A percentile compares a stretch with the other conserved stretches of the same genome.
These are phyloP conservation scores for Chenopodium suecicum DNA, from an alignment of 148 eudicot species.

Conservation along the genomic window DNA sequence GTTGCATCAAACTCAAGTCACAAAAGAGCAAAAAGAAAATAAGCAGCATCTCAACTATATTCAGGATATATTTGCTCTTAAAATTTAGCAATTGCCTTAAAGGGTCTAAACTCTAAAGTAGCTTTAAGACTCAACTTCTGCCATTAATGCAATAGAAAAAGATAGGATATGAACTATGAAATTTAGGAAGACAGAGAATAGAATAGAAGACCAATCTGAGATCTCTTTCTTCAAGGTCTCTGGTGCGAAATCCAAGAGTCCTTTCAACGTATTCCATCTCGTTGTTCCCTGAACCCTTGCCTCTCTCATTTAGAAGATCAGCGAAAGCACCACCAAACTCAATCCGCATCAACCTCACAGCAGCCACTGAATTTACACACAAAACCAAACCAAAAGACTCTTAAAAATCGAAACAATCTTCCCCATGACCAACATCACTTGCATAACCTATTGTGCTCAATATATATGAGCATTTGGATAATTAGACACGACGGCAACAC, in stretches of 20 bases:
- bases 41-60: neutral
- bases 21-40: neutral
- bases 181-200: conserved; percentile 3
- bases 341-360: conserved; percentile 96
- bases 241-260: conserved; percentile 87
- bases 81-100: neutral
- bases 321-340: conserved; percentile 97
- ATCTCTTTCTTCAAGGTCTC: conserved; percentile 78
- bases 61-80: neutral
- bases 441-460: neutral
- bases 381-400: conserved; percentile 17
- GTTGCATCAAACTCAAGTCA: neutral
- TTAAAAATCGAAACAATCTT: neutral
- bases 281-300: conserved; percentile 84
- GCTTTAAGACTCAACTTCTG: neutral
- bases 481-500: neutral
- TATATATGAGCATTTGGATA: too few relatives aligned
- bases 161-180: neutral
- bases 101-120: neutral
- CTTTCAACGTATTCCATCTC: conserved; percentile 97
- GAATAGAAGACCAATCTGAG: conserved; percentile 61
- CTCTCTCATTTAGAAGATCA: conserved; percentile 85
- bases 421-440: neutral
- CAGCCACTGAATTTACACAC: conserved; percentile 55
- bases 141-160: neutral